These are phyloP conservation scores for Amauroascus verrucosus DNA, from an alignment of 2,329 filamentous ascomycete genomes.

Conservation along the genomic window DNA sequence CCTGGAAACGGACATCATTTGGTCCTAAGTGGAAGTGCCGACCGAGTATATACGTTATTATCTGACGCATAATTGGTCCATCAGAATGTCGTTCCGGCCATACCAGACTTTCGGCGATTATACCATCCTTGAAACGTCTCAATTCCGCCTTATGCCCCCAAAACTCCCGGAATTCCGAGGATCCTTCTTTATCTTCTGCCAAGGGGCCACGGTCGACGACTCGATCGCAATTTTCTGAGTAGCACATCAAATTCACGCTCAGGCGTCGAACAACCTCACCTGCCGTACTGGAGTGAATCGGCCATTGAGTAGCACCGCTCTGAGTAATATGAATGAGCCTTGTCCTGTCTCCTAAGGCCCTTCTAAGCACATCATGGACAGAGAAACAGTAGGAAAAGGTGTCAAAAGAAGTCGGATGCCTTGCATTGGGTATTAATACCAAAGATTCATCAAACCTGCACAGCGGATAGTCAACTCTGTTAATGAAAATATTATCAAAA, in stretches of 20 bases:
- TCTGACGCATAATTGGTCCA: constrained; percentile 63
- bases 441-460: constrained; percentile 48
- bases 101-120: constrained; percentile 81
- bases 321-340: constrained; percentile 54
- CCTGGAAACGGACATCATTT: constrained; percentile 44
- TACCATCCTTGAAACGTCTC: constrained; percentile 88
- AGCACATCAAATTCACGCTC: constrained; percentile 61
- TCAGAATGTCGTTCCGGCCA: constrained; percentile 59
- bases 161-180: constrained; percentile 72
- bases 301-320: constrained; percentile 37
- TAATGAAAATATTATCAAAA: constrained; percentile 76
- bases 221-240: constrained; percentile 61
- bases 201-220: constrained; percentile 79
- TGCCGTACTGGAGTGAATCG: constrained; percentile 34
- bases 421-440: constrained; percentile 25
- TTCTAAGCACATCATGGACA: constrained; percentile 56
- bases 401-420: constrained; percentile 24
- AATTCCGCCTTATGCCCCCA: constrained; percentile 94
- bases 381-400: constrained; percentile 20
- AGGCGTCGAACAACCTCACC: constrained; percentile 22
- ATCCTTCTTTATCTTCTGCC: constrained; percentile 74
- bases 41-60: constrained; percentile 59
- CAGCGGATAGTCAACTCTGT: constrained; percentile 42
- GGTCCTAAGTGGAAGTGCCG: constrained; percentile 54
- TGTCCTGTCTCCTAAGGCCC: constrained; percentile 65